Base-by-base conservation (phyloP, 306 rosid genomes). In the Mimosa pudica region DNA sequence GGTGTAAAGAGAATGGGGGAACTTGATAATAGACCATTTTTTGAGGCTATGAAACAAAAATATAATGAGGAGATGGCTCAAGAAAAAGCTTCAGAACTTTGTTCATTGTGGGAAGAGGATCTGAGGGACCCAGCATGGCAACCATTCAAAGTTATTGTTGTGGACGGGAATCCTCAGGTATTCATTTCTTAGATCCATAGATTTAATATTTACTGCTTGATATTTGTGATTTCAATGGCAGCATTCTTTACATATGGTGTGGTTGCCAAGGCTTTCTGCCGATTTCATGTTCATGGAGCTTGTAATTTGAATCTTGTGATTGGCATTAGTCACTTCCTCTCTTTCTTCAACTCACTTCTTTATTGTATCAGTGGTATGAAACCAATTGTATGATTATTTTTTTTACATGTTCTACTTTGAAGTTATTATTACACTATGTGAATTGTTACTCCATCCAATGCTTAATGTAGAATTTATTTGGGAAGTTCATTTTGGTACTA, bases 1-100 rank as follows among this genome's bases (percentile, higher is more conserved):
- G 85, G 94, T 16, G 85, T 96, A 52, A 93, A 92, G 80, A 89
- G 98, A 93, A 91, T 96, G 99, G 99, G 99, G 75, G 98, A 93
- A 82, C 96, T 96, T 48, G 93, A 91, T 77, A 54, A 55, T 74
- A 89, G 82, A 80, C 97, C 99, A 33, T 96, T 96, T 80, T 73
- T 82, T 78, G 90, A 91, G 84, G 90, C 82, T 77, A 86, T 90
- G 96, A 91, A 88, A 85, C 88, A 78, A 82, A 96, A 71, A 80
- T 96, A 89, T 85, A 88, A 80, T 7, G 94, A 75, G 80, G 98
- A 91, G 67, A 92, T 87, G 10, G 97, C 94, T 57, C 96, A 96
- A 81, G 93, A 89, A 13, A 86, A 80, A 83, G 98, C 98, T n/a
- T 83, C 91, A 51, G 96, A 90, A 83, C 74, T 96, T 61, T 93